Evolutionary conservation across 306 rosid genomes (phyloP).

Genomic region (Phaseolus lunatus): DNA sequence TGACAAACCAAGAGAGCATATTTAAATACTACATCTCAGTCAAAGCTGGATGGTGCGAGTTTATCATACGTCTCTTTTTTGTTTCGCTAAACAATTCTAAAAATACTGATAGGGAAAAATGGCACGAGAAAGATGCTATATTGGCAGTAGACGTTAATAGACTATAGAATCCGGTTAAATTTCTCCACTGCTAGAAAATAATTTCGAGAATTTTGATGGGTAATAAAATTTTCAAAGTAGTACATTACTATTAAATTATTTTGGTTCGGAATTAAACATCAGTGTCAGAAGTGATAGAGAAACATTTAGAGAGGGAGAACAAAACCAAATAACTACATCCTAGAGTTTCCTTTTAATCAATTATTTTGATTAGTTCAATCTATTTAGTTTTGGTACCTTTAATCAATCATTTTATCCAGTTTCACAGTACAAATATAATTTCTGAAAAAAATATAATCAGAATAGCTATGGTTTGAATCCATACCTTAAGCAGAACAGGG

Average conservation of each 20-base stretch:
- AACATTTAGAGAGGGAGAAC: not conserved
- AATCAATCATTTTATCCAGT: conserved; percentile 9
- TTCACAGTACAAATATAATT: conserved; percentile 3
- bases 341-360: not conserved
- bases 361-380: not conserved
- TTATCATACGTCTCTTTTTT: not conserved
- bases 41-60: conserved; percentile 3
- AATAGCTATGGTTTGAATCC: conserved; percentile 37
- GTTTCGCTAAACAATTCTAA: not conserved
- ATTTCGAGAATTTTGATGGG: conserved; percentile 23
- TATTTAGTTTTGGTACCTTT: not conserved
- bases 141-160: too few relatives aligned
- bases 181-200: conserved; percentile 12
- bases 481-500: conserved; percentile 88
- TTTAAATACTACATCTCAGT: not conserved
- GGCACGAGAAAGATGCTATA: conserved; percentile 13
- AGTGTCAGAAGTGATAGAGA: not conserved
- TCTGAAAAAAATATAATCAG: conserved; percentile 24
- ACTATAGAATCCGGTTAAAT: not conserved
- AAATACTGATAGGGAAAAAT: not conserved
- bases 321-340: not conserved
- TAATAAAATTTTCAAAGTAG: too few relatives aligned
- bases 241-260: not conserved
- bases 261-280: not conserved
- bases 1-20: conserved; percentile 41